Evolutionary conservation across 305 asterid genomes (phyloP), one percentile per base, ranked within the genome.

Genomic region (Fraxinus paxiana): DNA sequence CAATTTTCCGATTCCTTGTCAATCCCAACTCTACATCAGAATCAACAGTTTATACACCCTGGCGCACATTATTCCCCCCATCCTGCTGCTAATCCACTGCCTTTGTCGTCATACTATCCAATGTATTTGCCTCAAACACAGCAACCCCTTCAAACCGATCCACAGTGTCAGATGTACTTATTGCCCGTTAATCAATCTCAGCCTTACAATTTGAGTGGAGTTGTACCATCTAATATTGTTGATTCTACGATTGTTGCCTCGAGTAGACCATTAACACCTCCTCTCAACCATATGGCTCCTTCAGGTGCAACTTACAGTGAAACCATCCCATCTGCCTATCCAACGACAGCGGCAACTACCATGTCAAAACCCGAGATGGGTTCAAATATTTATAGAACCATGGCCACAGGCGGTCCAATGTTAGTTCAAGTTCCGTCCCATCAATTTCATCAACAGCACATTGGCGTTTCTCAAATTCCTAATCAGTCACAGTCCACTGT

Each of bases 31-130:
- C 43, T 61, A 46, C 89, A 89, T 77, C 90, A 81, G 9, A 87
- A 85, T 41, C 84, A 82, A 81, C 94, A 89, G 51, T 87, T 86
- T 67, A 73, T 89, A 31, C 92, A 86, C 73, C 35, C 89, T 3
- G 77, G 46, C 73, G 51, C 90, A 28, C 92, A 90, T 78, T 89
- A 88, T 79, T 79, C 87, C 80, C 92, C 89, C 69, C 92, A 89
- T 51, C 86, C 90, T 0, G 76, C 78, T 22, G 63, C 86, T 1
- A 85, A 82, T n/a, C 84, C 87, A 1, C 31, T 87, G 59, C 92
- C 90, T 24, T 76, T 86, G 13, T 72, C 90, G 2, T 89, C 97
- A 69, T 93, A 90, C 85, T 92, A 92, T 80, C 94, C 90, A 34
- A 87, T 92, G 81, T 90, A 92, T 22, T 63, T 85, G 33, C 85